Evolutionary conservation across 139 green algal genomes (phyloP).

Genomic region (Chlorella vulgaris): DNA sequence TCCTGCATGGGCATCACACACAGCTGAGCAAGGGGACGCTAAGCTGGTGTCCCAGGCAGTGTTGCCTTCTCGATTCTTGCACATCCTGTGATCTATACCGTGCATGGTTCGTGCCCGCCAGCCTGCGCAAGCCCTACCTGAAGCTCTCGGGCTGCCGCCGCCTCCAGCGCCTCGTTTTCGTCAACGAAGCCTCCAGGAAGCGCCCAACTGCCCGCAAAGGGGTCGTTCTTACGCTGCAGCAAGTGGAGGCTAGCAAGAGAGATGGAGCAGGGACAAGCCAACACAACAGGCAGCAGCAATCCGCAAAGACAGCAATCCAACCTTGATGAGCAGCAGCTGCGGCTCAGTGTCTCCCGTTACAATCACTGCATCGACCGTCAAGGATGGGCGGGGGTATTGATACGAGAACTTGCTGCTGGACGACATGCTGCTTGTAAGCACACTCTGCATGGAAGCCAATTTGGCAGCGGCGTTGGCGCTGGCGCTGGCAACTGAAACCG

Average conservation of each 20-base stretch:
- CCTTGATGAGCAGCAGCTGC: constrained; percentile 50
- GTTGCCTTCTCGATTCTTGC: too few species aligned
- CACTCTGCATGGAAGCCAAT: not conserved
- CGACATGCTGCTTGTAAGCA: constrained; percentile 4
- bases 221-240: constrained; percentile 39
- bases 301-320: too few species aligned
- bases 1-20: too few species aligned
- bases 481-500: too few species aligned
- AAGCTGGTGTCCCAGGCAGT: too few species aligned
- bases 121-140: too few species aligned
- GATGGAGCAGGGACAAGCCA: not conserved
- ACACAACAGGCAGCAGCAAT: not conserved
- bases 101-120: too few species aligned
- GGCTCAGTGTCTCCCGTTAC: not conserved
- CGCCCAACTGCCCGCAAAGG: constrained; percentile 69
- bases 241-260: not conserved
- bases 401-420: constrained; percentile 20
- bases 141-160: constrained; percentile 80
- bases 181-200: constrained; percentile 92
- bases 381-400: constrained; percentile 38
- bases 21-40: too few species aligned
- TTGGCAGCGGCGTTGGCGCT: not conserved
- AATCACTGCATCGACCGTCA: constrained; percentile 52
- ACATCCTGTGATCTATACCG: too few species aligned
- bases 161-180: constrained; percentile 73